phyloP scores from a whole-genome alignment of 148 eudicot species.

The Vaccinium macrocarpon region DNA sequence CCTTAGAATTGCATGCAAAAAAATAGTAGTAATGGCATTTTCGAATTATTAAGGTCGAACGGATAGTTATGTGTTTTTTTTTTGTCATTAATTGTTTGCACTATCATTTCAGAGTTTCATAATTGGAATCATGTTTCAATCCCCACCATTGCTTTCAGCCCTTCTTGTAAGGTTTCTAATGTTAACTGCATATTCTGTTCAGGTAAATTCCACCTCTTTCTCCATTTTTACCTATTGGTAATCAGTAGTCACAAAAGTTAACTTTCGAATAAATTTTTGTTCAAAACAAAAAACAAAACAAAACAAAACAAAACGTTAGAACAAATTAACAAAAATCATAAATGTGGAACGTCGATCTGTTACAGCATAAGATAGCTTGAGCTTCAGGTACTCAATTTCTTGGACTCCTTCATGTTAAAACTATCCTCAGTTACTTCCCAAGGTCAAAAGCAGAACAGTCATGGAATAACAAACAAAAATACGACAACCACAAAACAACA shows the following conservation, averaged over 20 bases:
- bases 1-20: neutral
- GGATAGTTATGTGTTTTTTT: too few relatives aligned
- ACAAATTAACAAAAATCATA: too few relatives aligned
- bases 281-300: too few relatives aligned
- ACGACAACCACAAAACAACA: neutral
- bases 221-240: neutral
- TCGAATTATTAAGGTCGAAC: too few relatives aligned
- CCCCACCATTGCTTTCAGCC: constrained; percentile 24
- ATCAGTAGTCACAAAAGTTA: neutral
- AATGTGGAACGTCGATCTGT: too few relatives aligned
- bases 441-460: neutral
- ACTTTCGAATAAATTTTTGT: neutral
- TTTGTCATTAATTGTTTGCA: neutral
- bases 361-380: neutral
- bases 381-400: neutral
- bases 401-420: neutral
- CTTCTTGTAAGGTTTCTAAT: constrained; percentile 19
- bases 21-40: too few relatives aligned
- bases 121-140: constrained; percentile 26
- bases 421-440: neutral
- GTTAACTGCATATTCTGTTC: constrained; percentile 22
- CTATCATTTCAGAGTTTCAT: constrained; percentile 19
- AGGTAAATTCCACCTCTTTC: constrained; percentile 10
- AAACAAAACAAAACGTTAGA: too few relatives aligned
- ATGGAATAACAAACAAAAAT: neutral